Conservation (phyloP, 768 basidiomycete genomes). For the Hygrocybe coccinea region DNA sequence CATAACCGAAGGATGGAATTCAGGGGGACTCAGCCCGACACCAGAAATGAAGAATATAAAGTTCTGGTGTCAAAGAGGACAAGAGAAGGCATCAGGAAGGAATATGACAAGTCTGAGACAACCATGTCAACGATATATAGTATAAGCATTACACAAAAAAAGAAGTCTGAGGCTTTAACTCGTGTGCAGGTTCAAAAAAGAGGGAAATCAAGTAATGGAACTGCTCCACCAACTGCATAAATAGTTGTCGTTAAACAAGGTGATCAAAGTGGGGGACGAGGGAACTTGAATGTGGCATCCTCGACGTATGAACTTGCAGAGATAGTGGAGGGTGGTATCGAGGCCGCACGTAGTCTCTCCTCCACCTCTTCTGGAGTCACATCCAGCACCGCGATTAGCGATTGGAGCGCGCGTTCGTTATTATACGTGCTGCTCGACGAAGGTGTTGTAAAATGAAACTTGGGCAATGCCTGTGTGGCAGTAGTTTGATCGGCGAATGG, state of each 20-base stretch:
- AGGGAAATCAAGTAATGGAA: no score
- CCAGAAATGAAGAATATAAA: no score
- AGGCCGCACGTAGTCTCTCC: constrained; percentile 50
- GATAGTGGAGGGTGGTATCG: constrained; percentile 51
- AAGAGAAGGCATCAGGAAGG: no score
- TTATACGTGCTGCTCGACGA: constrained; percentile 18
- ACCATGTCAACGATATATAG: no score
- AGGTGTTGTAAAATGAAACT: constrained; percentile 15
- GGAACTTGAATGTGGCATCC: constrained; percentile 38
- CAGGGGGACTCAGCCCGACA: no score
- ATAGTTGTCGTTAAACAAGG: neutral
- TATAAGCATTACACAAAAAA: no score
- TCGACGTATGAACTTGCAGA: constrained; percentile 32
- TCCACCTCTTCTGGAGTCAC: constrained; percentile 43
- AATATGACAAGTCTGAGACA: no score
- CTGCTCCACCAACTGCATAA: neutral
- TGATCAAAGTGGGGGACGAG: constrained; percentile 34
- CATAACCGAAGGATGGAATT: no score
- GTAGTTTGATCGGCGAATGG: constrained; percentile 10
- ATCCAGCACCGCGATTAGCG: constrained; percentile 66
- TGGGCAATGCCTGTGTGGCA: constrained; percentile 6
- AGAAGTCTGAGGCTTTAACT: no score
- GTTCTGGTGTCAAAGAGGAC: no score
- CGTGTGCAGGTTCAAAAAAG: no score
- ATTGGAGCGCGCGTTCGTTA: constrained; percentile 53